Percentiles rank a stretch among this genome's conserved stretches.
phyloP scores from a whole-genome alignment of 1,139 yeast genomes.

The Yamadazyma siamensis region DNA sequence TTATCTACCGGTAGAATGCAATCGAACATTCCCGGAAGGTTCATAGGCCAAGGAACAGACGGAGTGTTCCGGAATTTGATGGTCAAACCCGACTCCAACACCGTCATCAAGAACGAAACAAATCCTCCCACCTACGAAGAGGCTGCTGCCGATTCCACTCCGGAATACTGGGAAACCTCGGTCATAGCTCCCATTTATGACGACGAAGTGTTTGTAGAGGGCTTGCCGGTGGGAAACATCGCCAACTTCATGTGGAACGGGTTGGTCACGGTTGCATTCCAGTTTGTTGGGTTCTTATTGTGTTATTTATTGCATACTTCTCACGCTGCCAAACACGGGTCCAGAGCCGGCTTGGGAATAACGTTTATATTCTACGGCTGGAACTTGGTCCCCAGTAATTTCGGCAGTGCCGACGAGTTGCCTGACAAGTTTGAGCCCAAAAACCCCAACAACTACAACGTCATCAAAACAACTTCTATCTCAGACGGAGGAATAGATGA shows the following conservation, averaged over 20 bases:
- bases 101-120: constrained; percentile 36
- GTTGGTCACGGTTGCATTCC: constrained; percentile 84
- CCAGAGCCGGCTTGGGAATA: constrained; percentile 87
- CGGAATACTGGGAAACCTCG: constrained; percentile 95
- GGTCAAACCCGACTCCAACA: constrained; percentile 75
- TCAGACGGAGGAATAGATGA: constrained; percentile 44
- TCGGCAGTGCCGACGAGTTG: constrained; percentile 36
- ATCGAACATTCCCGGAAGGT: constrained; percentile 41
- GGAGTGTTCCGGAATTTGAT: constrained; percentile 91
- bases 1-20: constrained; percentile 45
- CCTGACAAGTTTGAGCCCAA: constrained; percentile 48
- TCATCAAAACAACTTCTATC: constrained; percentile 34
- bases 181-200: constrained; percentile 77
- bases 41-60: constrained; percentile 62
- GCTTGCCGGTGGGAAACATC: constrained; percentile 91
- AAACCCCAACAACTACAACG: constrained; percentile 55
- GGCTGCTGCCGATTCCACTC: constrained; percentile 92
- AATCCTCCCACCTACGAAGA: constrained; percentile 94
- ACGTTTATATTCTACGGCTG: constrained; percentile 79
- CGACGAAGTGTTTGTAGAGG: constrained; percentile 92
- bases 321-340: constrained; percentile 96
- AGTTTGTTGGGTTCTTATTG: constrained; percentile 86
- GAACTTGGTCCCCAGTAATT: constrained; percentile 61
- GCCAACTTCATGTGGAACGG: constrained; percentile 89
- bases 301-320: constrained; percentile 92